A percentile compares a stretch with the other conserved stretches of the same genome.
These are phyloP conservation scores for Deuterostichococcus epilithicus DNA, from an alignment of 139 green algal genomes.

Conservation along the genomic window DNA sequence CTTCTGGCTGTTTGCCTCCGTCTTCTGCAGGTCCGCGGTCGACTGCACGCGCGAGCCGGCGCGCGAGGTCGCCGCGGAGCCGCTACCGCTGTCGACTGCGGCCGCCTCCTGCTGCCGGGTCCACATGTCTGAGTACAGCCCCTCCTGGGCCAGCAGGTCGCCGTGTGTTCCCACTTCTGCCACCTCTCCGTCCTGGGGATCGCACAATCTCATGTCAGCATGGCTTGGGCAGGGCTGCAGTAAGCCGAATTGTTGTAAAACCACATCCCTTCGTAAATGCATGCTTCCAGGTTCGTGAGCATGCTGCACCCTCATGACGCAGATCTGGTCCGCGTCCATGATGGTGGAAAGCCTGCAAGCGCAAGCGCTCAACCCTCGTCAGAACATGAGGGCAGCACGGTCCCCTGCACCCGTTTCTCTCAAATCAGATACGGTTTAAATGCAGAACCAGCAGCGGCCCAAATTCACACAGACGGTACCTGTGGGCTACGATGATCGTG, in stretches of 20 bases:
- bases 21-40: neutral
- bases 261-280: neutral
- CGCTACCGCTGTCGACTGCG: neutral
- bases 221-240: too few species aligned
- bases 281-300: neutral
- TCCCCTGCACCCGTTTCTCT: too few species aligned
- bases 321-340: slow-evolving; percentile 77
- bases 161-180: slow-evolving; percentile 70
- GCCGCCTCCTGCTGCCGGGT: slow-evolving; percentile 50
- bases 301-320: slow-evolving; percentile 48
- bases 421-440: too few species aligned
- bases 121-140: slow-evolving; percentile 77
- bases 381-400: neutral
- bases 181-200: slow-evolving; percentile 47
- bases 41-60: neutral
- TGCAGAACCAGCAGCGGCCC: too few species aligned
- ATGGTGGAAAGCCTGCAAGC: slow-evolving; percentile 68
- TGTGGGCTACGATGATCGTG: slow-evolving; percentile 83
- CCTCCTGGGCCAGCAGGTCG: slow-evolving; percentile 60
- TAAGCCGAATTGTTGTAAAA: neutral
- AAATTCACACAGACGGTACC: too few species aligned
- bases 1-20: neutral
- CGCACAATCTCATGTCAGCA: slow-evolving; percentile 22
- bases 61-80: neutral
- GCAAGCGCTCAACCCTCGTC: neutral